phyloP scores from a whole-genome alignment of 495 filamentous ascomycete species.

The Parachaetomium inaequale region DNA sequence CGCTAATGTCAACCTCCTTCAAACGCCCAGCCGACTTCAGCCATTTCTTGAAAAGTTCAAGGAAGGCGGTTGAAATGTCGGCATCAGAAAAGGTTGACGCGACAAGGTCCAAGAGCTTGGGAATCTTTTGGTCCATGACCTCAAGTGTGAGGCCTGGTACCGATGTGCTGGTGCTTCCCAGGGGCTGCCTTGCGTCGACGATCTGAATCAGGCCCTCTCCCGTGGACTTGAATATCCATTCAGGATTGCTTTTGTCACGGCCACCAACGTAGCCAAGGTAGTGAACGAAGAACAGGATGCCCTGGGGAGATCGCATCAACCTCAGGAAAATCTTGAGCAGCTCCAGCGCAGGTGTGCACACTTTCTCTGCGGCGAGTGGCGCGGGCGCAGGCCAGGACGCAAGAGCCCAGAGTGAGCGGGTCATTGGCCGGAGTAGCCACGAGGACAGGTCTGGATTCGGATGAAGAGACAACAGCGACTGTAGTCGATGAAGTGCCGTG shows the following conservation, averaged over 20 bases:
- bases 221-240: constrained; percentile 38
- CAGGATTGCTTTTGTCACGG: constrained; percentile 23
- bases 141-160: constrained; percentile 12
- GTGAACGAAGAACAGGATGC: constrained; percentile 38
- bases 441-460: constrained; percentile 71
- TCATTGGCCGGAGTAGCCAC: constrained; percentile 59
- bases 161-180: constrained; percentile 1
- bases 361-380: constrained; percentile 27
- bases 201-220: constrained; percentile 31
- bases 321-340: constrained; percentile 46
- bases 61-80: constrained; percentile 59
- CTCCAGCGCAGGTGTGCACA: constrained; percentile 38
- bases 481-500: constrained; percentile 54
- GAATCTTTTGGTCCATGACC: constrained; percentile 48
- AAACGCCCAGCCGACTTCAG: constrained; percentile 38
- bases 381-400: constrained; percentile 46
- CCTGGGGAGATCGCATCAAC: constrained; percentile 43
- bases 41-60: constrained; percentile 61
- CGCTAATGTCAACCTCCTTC: constrained; percentile 14
- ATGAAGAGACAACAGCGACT: constrained; percentile 58
- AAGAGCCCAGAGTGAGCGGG: constrained; percentile 68
- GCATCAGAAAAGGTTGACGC: constrained; percentile 51
- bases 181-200: constrained; percentile 17
- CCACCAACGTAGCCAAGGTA: constrained; percentile 43
- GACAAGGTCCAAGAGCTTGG: constrained; percentile 55